Evolutionary conservation across 805 yeast species (phyloP), one percentile per base, ranked within the genome.

Genomic region (Candida andamanensis): DNA sequence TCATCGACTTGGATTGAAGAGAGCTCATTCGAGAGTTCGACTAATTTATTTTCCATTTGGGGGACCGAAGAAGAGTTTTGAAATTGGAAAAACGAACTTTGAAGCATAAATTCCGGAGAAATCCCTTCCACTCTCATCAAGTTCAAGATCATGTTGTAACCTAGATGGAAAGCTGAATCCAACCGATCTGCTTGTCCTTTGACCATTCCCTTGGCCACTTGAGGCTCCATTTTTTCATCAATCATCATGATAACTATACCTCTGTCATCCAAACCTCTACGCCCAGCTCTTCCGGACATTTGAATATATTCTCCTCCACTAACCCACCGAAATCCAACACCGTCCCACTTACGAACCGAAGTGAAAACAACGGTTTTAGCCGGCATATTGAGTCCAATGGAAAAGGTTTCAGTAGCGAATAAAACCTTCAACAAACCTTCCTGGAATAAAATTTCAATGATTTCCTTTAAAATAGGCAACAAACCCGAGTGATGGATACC

Each of bases 231-330:
- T 52, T 92, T 92, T 56, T 92, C 97, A 56, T 92, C 97, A 56
- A 92, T 87, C 99, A 92, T 92, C 92, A 92, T 85, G 45, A 92
- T 92, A 30, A 92, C 99, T 58, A 92, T 87, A 64, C 99, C 99
- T 58, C 98, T 82, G 57, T 92, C 98, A 72, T 92, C 99, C 47
- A 92, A 74, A 53, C 99, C 99, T 41, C 45, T 41, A 38, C 45
- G 40, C 48, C 99, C 99, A 15, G 99, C 99, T 61, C 99, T 80
- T 45, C 99, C 99, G 27, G 96, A 85, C 99, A 92, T 92, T 65
- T 92, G 99, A 53, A 92, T 92, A 61, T 92, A 92, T 63, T 92
- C 99, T 67, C 99, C 99, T 38, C 98, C 98, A 35, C 95, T 85
- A 19, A 92, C 97, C 98, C 98, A 92, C 62, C 99, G 79, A 70